Base-by-base conservation (phyloP, 2,329 filamentous ascomycete species). In the Orbilia ellipsospora region DNA sequence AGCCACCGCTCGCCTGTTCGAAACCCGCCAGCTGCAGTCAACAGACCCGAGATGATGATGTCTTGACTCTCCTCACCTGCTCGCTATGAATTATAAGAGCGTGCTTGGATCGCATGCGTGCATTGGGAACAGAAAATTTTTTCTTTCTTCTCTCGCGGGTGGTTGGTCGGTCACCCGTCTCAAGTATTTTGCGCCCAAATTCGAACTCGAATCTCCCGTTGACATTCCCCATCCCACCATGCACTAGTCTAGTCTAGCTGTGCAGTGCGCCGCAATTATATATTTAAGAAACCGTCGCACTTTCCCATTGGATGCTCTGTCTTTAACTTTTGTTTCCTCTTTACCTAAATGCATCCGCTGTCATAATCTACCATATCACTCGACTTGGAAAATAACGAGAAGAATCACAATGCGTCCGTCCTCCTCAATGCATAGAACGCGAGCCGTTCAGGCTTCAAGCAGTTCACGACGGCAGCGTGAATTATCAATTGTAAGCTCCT, bases 401-500 rank as follows among this genome's bases (percentile, higher is more conserved):
- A 42, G 42, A 61, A 48, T 48, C 44, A 66, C 45, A 42, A 67
- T 63, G 56, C 63, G 67, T 13, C 51, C 45, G 51, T 59, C 62
- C 40, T 28, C 40, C 60, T 40, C 61, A 20, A 66, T 50, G 48
- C 63, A 74, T 18, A 63, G 63, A 51, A 52, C 45, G 20, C 69
- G 61, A 45, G 45, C 56, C 40, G 57, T 54, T 31, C 61, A 40
- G 40, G 44, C 18, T 23, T 36, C 60, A 18, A 31, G 16, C 48
- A 44, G 8, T n/a, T 23, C 6, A 4, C 50, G 45, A 28, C 57
- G 48, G 16, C 48, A 57, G 20, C 70, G 70, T 8, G 70, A 74
- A 68, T 45, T 74, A 16, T 74, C 70, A 52, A 74, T 74, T 48
- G 70, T 74, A 68, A 59, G 70, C 44, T 45, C 59, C 45, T 66